A percentile compares a stretch with the other conserved stretches of the same genome.
Evolutionary conservation across 116 monocot species (phyloP).

Genomic region (Dioscorea cayenensis): DNA sequence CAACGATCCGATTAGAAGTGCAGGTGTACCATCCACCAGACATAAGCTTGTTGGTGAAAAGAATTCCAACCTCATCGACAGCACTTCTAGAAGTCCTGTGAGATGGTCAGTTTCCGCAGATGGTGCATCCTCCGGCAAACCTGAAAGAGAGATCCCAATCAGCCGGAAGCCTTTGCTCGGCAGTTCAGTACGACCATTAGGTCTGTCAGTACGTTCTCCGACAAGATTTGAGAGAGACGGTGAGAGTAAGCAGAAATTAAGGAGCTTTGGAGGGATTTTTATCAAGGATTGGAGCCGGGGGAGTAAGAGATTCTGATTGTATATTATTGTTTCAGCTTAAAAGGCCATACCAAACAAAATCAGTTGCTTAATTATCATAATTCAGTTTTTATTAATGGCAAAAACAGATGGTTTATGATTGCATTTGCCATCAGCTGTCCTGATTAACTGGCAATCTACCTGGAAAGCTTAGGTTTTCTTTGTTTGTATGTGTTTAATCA

Average conservation of each 20-base stretch:
- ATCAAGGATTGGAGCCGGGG: constrained; percentile 38
- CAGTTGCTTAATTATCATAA: neutral
- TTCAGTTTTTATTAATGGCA: neutral
- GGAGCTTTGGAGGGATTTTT: constrained; percentile 25
- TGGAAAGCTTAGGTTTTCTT: neutral
- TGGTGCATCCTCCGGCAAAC: constrained; percentile 14
- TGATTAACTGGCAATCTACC: no score
- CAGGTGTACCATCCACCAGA: constrained; percentile 10
- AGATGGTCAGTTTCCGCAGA: constrained; percentile 25
- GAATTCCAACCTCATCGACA: constrained; percentile 16
- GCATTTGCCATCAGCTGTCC: no score
- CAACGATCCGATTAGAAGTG: constrained; percentile 22
- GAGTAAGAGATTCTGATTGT: constrained; percentile 43
- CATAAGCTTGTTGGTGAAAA: constrained; percentile 20
- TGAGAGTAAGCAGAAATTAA: constrained; percentile 31
- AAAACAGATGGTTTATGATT: no score
- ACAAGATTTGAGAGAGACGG: constrained; percentile 23
- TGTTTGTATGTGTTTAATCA: neutral
- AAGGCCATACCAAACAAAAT: neutral
- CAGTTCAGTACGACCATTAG: constrained; percentile 8
- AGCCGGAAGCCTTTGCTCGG: constrained; percentile 9
- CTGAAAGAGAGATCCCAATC: constrained; percentile 7
- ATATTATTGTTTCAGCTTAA: constrained; percentile 17
- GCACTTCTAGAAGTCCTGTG: constrained; percentile 14
- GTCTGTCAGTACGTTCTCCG: constrained; percentile 16